phyloP scores from a whole-genome alignment of 768 basidiomycete genomes.

The Leccinum arenicola region DNA sequence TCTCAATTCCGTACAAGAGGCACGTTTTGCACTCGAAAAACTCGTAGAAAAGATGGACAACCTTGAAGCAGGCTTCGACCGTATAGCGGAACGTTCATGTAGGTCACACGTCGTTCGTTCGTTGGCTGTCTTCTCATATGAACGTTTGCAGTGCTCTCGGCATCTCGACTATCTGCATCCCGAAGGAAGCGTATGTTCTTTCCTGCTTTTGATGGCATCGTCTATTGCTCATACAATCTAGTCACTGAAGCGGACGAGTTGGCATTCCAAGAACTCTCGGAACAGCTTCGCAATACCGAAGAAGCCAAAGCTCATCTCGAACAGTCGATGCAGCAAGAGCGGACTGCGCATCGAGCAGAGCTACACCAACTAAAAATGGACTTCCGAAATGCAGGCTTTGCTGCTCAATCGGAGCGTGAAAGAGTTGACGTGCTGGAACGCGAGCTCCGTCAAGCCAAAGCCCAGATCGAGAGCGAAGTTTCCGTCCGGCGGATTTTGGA shows the following conservation, averaged over 20 bases:
- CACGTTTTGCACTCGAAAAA: slow-evolving; percentile 61
- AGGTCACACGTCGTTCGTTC: slow-evolving; percentile 24
- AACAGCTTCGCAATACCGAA: slow-evolving; percentile 61
- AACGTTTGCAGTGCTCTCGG: slow-evolving; percentile 59
- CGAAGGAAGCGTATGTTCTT: slow-evolving; percentile 64
- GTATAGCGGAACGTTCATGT: slow-evolving; percentile 83
- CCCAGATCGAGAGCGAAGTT: slow-evolving; percentile 62
- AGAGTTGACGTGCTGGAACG: slow-evolving; percentile 58
- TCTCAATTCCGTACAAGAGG: slow-evolving; percentile 57
- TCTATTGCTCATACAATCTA: slow-evolving; percentile 27
- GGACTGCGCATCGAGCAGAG: slow-evolving; percentile 52
- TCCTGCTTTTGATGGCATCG: background rate
- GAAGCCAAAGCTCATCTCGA: slow-evolving; percentile 59
- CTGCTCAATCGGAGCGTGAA: slow-evolving; percentile 44
- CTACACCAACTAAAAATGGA: slow-evolving; percentile 50
- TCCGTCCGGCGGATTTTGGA: slow-evolving; percentile 63
- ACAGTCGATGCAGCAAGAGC: slow-evolving; percentile 55
- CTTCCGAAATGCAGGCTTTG: slow-evolving; percentile 39
- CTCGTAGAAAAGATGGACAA: slow-evolving; percentile 75
- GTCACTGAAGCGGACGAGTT: slow-evolving; percentile 75
- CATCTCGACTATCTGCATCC: slow-evolving; percentile 66
- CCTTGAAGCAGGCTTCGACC: slow-evolving; percentile 78
- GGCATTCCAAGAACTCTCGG: slow-evolving; percentile 67
- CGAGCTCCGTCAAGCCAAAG: slow-evolving; percentile 58
- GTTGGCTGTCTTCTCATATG: background rate